Conservation (phyloP, 169 alveolate genomes). For the Cryptosporidium ubiquitum region DNA sequence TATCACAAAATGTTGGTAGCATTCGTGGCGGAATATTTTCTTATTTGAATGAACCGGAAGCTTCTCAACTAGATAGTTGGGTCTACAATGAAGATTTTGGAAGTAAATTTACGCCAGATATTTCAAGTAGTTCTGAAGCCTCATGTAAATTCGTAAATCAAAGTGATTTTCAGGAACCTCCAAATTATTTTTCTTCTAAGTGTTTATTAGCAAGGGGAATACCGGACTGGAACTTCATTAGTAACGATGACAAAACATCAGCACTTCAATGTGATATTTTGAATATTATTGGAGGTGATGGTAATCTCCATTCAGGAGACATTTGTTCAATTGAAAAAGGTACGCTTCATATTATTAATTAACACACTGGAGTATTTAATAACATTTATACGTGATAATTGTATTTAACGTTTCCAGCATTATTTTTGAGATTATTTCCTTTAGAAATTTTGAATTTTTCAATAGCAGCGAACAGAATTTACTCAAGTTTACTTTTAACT, state of each 20-base stretch:
- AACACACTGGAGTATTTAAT: not conserved
- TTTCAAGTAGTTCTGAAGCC: conserved; percentile 11
- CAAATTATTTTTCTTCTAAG: conserved; percentile 54
- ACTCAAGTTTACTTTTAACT: conserved; percentile 9
- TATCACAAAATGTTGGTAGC: not conserved
- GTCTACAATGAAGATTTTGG: conserved; percentile 42
- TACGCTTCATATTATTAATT: conserved; percentile 49
- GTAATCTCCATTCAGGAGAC: not conserved
- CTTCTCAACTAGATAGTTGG: conserved; percentile 49
- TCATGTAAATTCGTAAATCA: conserved; percentile 28
- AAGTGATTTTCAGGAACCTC: conserved; percentile 62
- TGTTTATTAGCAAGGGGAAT: conserved; percentile 38
- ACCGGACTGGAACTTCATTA: conserved; percentile 41
- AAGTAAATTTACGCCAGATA: conserved; percentile 14
- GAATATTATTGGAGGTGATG: conserved; percentile 51
- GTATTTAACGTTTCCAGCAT: not conserved
- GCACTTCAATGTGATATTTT: conserved; percentile 56
- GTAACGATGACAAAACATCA: conserved; percentile 29
- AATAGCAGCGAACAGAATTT: conserved; percentile 6
- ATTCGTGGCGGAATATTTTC: conserved; percentile 49
- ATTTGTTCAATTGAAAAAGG: conserved; percentile 60
- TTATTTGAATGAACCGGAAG: conserved; percentile 27
- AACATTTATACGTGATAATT: not conserved
- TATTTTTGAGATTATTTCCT: not conserved
- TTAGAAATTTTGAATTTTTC: conserved; percentile 25